Percentiles rank a stretch among this genome's conserved stretches.
phyloP scores from a whole-genome alignment of 148 eudicot genomes.

The Chenopodium berlandieri region DNA sequence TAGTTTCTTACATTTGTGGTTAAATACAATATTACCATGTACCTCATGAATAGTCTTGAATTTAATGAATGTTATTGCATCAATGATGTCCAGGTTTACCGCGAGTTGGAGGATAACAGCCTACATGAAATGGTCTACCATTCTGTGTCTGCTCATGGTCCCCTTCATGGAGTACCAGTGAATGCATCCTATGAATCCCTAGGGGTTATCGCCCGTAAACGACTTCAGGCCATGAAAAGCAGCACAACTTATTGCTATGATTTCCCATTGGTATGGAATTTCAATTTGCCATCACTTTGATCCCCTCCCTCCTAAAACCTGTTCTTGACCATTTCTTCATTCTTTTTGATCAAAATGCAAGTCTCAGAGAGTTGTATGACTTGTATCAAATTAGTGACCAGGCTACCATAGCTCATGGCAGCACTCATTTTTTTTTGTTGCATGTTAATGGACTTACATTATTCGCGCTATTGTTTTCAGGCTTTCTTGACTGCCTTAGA shows the following conservation, averaged over 20 bases:
- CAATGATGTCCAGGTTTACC: slow-evolving; percentile 53
- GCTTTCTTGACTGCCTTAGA: slow-evolving; percentile 81
- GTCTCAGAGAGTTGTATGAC: background rate
- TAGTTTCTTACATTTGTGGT: background rate
- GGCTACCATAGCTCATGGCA: background rate
- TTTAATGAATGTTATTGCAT: slow-evolving; percentile 14
- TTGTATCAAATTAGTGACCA: background rate
- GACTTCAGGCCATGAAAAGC: slow-evolving; percentile 86
- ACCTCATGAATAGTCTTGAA: background rate
- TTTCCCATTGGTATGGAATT: slow-evolving; percentile 69
- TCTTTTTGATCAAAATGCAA: background rate
- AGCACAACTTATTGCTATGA: slow-evolving; percentile 98
- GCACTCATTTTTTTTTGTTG: background rate
- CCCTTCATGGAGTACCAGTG: slow-evolving; percentile 71
- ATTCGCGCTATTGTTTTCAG: slow-evolving; percentile 35
- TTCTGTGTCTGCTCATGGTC: slow-evolving; percentile 50
- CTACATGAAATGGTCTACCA: slow-evolving; percentile 58
- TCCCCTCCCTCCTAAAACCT: background rate
- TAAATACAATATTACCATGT: background rate
- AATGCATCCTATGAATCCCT: slow-evolving; percentile 68
- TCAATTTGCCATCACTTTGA: background rate
- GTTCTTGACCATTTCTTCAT: background rate
- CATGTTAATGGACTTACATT: background rate
- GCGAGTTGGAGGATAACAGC: slow-evolving; percentile 75
- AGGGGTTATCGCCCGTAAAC: slow-evolving; percentile 70